Conservation (phyloP, 2,329 filamentous ascomycete genomes). For the Cyclaneusma minus region DNA sequence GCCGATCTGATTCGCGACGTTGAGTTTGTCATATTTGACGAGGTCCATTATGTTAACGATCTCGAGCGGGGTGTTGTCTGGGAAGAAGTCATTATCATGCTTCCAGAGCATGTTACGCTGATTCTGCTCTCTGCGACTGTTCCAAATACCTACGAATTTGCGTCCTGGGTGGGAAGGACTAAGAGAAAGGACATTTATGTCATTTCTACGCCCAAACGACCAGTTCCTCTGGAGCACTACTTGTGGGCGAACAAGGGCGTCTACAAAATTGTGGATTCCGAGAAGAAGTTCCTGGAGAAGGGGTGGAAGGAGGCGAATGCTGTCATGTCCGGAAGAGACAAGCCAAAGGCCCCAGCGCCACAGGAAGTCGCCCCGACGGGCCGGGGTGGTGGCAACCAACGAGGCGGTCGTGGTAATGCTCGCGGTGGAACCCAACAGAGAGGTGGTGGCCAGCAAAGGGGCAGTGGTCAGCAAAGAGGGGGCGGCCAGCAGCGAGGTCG, state of each 20-base stretch:
- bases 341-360: slow-evolving; percentile 37
- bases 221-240: slow-evolving; percentile 89
- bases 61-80: slow-evolving; percentile 91
- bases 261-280: slow-evolving; percentile 83
- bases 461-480: slow-evolving; percentile 32
- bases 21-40: slow-evolving; percentile 97
- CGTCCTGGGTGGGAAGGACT: slow-evolving; percentile 93
- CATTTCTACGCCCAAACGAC: slow-evolving; percentile 90
- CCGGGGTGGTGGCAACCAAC: slow-evolving; percentile 31
- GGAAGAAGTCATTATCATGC: slow-evolving; percentile 99
- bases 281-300: slow-evolving; percentile 80
- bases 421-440: slow-evolving; percentile 30
- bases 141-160: slow-evolving; percentile 94
- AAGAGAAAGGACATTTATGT: slow-evolving; percentile 99
- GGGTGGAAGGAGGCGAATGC: slow-evolving; percentile 93
- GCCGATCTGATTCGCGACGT: slow-evolving; percentile 94
- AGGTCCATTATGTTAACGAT: slow-evolving; percentile 98
- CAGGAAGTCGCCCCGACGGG: slow-evolving; percentile 17
- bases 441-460: slow-evolving; percentile 39
- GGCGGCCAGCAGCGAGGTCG: slow-evolving; percentile 31
- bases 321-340: slow-evolving; percentile 68
- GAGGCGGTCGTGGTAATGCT: slow-evolving; percentile 38
- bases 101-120: slow-evolving; percentile 89
- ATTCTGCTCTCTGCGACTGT: slow-evolving; percentile 94
- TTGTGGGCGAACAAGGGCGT: slow-evolving; percentile 90